A percentile compares a stretch with the other conserved stretches of the same genome.
phyloP scores from a whole-genome alignment of 2,329 filamentous ascomycete genomes.

The Sarocladiaceae sp. region DNA sequence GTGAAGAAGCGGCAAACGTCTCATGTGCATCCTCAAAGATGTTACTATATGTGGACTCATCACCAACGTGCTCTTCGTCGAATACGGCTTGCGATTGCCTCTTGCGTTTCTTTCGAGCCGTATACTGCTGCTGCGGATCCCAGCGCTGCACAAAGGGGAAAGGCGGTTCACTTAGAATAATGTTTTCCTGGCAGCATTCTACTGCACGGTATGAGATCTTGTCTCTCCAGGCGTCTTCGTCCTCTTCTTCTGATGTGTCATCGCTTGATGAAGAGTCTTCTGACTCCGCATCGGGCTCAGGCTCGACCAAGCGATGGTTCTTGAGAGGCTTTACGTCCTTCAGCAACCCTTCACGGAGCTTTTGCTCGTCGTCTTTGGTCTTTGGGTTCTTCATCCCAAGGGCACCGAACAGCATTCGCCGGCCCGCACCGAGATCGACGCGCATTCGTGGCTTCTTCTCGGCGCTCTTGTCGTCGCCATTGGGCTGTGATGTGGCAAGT shows the following conservation, averaged over 20 bases:
- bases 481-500: conserved; percentile 7
- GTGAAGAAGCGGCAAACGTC: conserved; percentile 11
- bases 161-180: conserved; percentile 67
- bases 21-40: conserved; percentile 21
- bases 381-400: conserved; percentile 65
- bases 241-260: conserved; percentile 23
- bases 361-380: conserved; percentile 60
- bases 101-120: conserved; percentile 42
- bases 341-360: conserved; percentile 53
- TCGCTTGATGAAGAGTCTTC: neutral
- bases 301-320: conserved; percentile 26
- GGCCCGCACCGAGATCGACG: conserved; percentile 51
- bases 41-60: conserved; percentile 11
- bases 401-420: conserved; percentile 65
- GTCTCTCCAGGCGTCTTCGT: conserved; percentile 62
- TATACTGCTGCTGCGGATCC: conserved; percentile 64
- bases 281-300: neutral
- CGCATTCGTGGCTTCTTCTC: conserved; percentile 12
- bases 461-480: neutral
- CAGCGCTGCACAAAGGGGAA: conserved; percentile 88
- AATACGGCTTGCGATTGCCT: conserved; percentile 28
- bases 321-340: conserved; percentile 39
- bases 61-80: conserved; percentile 8
- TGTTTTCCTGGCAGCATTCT: conserved; percentile 69
- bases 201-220: conserved; percentile 72